Base-by-base conservation (phyloP, 2,329 filamentous ascomycete genomes). In the Colletotrichum gigasporum region DNA sequence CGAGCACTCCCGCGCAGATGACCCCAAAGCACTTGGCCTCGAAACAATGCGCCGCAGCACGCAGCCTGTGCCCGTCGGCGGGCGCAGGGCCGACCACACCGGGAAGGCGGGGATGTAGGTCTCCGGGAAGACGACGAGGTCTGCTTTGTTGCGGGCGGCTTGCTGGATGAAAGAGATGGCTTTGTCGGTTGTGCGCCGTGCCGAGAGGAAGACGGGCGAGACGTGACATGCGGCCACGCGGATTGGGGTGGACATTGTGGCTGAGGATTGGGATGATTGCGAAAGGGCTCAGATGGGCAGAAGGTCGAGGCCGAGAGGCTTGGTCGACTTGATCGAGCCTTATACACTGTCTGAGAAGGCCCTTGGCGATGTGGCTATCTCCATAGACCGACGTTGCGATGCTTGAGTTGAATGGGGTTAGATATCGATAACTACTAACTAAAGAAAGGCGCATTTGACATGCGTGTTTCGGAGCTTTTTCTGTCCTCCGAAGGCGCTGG, bases 1-100 rank as follows among this genome's bases (percentile, higher is more conserved):
- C 80, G 0, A 87, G 71, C 20, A 78, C 69, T 0, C 79, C 80
- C 0, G 81, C 76, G 65, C 82, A 84, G 14, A 85, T 69, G 1
- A 87, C 78, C 0, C 84, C 85, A 47, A 87, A 87, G 42, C 80
- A 83, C 66, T 87, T 87, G 0, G 82, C 84, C 58, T 87, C 85
- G 66, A 88, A 87, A 66, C 84, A 87, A 69, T 87, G 84, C 0
- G 83, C 83, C 0, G 83, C 83, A 2, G 82, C 80, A 3, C 85
- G 74, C 0, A 75, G 83, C n/a, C 78, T 74, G 65, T 87, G 87
- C 84, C 78, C 1, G 78, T 79, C 0, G 85, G 85, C 0, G 83
- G 69, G 0, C 76, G 73, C 0, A 83, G 20, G 1, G 82, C 74
- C 18, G 79, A 81, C 84, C 85, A 87, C 11, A 85, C 58, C 0